phyloP scores from a whole-genome alignment of 495 filamentous ascomycete genomes.

The Penicillium pancosmium region DNA sequence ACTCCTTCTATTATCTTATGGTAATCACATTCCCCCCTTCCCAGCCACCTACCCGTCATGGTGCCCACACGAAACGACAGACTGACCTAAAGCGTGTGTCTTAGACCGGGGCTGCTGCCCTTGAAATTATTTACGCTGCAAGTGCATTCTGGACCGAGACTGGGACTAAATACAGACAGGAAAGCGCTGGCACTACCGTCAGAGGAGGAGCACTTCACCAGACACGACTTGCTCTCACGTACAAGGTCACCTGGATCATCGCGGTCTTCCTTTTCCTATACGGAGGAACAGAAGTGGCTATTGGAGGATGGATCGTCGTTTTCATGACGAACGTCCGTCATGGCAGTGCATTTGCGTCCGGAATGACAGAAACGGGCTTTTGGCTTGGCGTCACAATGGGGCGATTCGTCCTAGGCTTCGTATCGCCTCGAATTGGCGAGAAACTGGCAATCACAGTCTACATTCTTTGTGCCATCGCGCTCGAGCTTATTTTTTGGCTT shows the following conservation, averaged over 20 bases:
- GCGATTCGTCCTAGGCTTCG: slow-evolving; percentile 57
- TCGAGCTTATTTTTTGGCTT: slow-evolving; percentile 64
- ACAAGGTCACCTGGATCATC: slow-evolving; percentile 67
- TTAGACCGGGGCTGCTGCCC: slow-evolving; percentile 58
- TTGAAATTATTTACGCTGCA: slow-evolving; percentile 56
- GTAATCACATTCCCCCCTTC: slow-evolving; percentile 17
- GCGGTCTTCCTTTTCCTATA: slow-evolving; percentile 72
- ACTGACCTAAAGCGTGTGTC: not conserved
- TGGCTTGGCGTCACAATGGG: slow-evolving; percentile 63
- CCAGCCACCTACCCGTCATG: not conserved
- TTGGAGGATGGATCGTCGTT: slow-evolving; percentile 68
- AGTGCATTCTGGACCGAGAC: slow-evolving; percentile 63
- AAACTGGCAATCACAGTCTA: slow-evolving; percentile 61
- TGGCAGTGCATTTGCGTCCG: slow-evolving; percentile 51
- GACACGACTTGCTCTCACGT: slow-evolving; percentile 50
- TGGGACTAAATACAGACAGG: slow-evolving; percentile 29
- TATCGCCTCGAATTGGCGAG: slow-evolving; percentile 58
- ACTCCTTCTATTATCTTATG: slow-evolving; percentile 62
- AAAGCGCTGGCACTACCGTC: slow-evolving; percentile 21
- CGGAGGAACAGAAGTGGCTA: slow-evolving; percentile 74
- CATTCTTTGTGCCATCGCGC: slow-evolving; percentile 44
- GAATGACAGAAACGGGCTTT: slow-evolving; percentile 61
- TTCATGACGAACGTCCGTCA: slow-evolving; percentile 60
- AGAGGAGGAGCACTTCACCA: slow-evolving; percentile 49
- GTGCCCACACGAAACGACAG: not conserved